Conservation (phyloP, 2,329 filamentous ascomycete species). For the Alternaria sp. region DNA sequence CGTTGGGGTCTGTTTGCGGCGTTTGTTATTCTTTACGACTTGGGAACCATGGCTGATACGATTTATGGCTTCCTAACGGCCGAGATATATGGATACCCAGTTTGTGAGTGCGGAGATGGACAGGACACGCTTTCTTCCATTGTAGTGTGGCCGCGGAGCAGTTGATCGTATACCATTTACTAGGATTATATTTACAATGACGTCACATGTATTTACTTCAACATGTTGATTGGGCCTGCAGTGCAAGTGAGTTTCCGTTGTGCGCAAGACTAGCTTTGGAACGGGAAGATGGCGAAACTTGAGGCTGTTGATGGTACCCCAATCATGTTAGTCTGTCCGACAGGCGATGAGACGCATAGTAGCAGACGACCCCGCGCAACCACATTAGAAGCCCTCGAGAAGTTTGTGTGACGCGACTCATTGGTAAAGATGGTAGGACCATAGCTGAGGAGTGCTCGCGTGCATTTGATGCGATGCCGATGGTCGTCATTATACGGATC, state of each 20-base stretch:
- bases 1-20: constrained; percentile 9
- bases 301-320: constrained; percentile 9
- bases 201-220: background rate
- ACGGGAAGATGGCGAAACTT: constrained; percentile 3
- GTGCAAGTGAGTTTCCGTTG: background rate
- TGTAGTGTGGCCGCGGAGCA: constrained; percentile 2
- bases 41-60: constrained; percentile 14
- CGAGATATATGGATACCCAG: constrained; percentile 36
- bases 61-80: constrained; percentile 30
- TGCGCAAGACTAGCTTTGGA: background rate
- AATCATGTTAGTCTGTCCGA: constrained; percentile 10
- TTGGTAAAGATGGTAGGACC: background rate
- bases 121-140: constrained; percentile 1
- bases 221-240: background rate
- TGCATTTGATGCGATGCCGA: background rate
- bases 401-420: background rate
- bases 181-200: constrained; percentile 1
- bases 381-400: background rate
- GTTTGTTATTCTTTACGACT: constrained; percentile 7
- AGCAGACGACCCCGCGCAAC: constrained; percentile 11
- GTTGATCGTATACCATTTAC: constrained; percentile 6
- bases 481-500: background rate
- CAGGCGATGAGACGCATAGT: constrained; percentile 15
- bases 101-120: constrained; percentile 13
- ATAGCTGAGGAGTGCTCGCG: background rate